Conservation (phyloP, 1,139 yeast species). For the Barnettozyma hawaiiensis region DNA sequence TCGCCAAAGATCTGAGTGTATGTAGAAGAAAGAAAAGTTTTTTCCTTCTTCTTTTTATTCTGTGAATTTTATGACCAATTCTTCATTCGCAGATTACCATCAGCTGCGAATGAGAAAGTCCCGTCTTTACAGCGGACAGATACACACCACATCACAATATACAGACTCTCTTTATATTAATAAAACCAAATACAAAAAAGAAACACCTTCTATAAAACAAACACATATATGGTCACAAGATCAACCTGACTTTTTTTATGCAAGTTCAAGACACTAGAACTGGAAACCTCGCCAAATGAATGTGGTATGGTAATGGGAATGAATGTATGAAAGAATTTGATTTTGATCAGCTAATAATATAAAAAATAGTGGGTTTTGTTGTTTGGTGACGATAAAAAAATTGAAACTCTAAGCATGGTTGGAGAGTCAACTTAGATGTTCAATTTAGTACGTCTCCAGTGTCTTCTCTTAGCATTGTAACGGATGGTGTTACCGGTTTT, state of each 20-base stretch:
- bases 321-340: too few relatives aligned
- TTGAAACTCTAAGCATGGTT: constrained; percentile 9
- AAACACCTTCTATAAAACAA: constrained; percentile 6
- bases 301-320: too few relatives aligned
- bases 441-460: constrained; percentile 99
- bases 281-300: too few relatives aligned
- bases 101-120: too few relatives aligned
- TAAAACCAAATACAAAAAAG: constrained; percentile 3
- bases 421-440: constrained; percentile 59
- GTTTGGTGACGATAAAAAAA: constrained; percentile 5
- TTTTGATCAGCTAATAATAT: constrained; percentile 1
- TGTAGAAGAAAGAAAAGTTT: too few relatives aligned
- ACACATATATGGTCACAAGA: constrained; percentile 1
- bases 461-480: constrained; percentile 99
- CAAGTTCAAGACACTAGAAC: background rate
- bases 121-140: background rate
- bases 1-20: too few relatives aligned
- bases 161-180: constrained; percentile 16
- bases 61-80: too few relatives aligned
- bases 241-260: constrained; percentile 4
- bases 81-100: too few relatives aligned
- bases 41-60: too few relatives aligned
- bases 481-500: constrained; percentile 97
- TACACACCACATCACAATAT: constrained; percentile 17
- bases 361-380: constrained; percentile 9